phyloP scores from a whole-genome alignment of 495 filamentous ascomycete species.

The Trichoderma asperelloides region DNA sequence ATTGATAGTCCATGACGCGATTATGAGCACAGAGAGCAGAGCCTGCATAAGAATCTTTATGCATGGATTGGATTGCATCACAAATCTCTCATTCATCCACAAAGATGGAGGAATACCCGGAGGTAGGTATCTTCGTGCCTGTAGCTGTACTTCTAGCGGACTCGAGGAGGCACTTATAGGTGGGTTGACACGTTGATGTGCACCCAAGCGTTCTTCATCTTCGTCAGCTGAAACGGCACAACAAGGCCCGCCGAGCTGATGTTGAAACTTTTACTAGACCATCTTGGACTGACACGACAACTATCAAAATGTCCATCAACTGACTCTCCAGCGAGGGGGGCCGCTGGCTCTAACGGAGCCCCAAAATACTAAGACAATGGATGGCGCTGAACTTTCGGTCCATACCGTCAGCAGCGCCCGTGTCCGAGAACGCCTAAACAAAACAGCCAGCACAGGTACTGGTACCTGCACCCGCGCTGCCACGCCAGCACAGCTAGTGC shows the following conservation, averaged over 20 bases:
- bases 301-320: no score
- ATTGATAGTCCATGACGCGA: background rate
- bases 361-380: background rate
- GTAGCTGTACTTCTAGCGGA: no score
- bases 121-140: no score
- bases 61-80: background rate
- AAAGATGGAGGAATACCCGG: no score
- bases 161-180: no score
- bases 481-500: background rate
- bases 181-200: no score
- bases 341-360: background rate
- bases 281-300: no score
- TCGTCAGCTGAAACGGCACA: background rate
- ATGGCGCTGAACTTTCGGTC: conserved; percentile 3
- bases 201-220: no score
- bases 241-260: background rate
- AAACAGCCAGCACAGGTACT: background rate
- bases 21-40: background rate
- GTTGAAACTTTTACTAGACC: background rate
- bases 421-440: background rate
- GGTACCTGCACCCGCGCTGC: background rate
- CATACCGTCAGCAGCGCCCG: conserved; percentile 5
- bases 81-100: background rate
- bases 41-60: background rate
- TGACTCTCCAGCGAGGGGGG: no score